Evolutionary conservation across 2,329 filamentous ascomycete species (phyloP), one percentile per base, ranked within the genome.

Genomic region (Coniochaeta ligniaria): DNA sequence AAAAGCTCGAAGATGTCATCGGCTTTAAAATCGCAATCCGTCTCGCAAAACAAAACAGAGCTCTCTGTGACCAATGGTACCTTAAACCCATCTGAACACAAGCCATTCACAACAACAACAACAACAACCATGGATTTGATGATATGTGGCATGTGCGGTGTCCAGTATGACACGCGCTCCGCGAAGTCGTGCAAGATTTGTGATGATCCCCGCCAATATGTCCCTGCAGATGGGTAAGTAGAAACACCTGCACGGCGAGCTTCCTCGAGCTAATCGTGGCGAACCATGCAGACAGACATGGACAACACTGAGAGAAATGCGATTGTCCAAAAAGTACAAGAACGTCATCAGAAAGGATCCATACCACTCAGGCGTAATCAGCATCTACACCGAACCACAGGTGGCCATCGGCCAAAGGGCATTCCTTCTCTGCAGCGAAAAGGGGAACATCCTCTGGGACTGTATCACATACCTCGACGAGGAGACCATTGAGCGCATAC

Each of bases 391-490:
- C 0, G 72, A 75, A 41, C 85, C 84, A 31, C 79, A 87, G 71
- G 75, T 92, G 62, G 90, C 78, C 59, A 95, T 95, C 64, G 90
- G 90, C 1, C 87, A 95, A 73, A 82, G 91, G 33, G 86, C 86
- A 20, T 80, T 92, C 54, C 76, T 96, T 2, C 75, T 94, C 14
- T 77, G 80, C 57, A 91, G 88, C 0, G 77, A 83, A 0, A 61
- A 72, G 0, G 90, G 90, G 0, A 93, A 93, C 69, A 73, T 95
- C 1, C 81, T 95, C 1, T 96, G 91, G 91, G 91, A 95, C 72
- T 85, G 88, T 63, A 77, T 95, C 60, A 82, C 89, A 0, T 84
- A 86, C 64, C 75, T 95, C 2, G 88, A 93, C 69, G 74, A 80
- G 1, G 80, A 80, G 3, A 93, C 90, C 0, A 72, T 90, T 0